Evolutionary conservation across 495 filamentous ascomycete species (phyloP), one percentile per base, ranked within the genome.

Genomic region (Aspergillus cristatus): DNA sequence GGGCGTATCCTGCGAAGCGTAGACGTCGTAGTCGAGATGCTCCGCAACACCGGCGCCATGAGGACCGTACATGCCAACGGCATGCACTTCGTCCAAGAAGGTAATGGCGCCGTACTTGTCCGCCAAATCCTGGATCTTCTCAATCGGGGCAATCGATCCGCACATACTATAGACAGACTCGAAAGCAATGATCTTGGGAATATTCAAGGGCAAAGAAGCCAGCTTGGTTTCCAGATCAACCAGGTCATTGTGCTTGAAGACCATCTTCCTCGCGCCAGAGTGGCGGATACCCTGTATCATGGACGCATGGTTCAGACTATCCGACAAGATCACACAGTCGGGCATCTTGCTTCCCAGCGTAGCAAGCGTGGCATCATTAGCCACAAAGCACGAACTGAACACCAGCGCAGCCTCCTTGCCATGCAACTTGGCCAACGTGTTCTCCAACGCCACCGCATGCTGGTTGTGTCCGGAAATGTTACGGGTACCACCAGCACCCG

Each of bases 231-330:
- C 91, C 5, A 98, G 71, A 46, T 98, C 93, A 8, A 68, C 73
- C 18, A 96, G 51, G 52, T 98, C 91, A 45, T 98, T 98, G 65
- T 98, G 91, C 63, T 91, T 90, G 77, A 98, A 97, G 31, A 98
- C 91, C 63, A 98, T 75, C 68, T 98, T 98, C 65, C 81, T 87
- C 13, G 91, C 84, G 14, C 88, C 86, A 4, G 89, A 96, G 65
- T 97, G 91, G 14, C 93, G 86, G 52, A 98, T 98, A 34, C 91
- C 91, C 64, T 97, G 93, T 48, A 98, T 98, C 91, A 98, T 98
- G 14, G 88, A 95, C 13, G 93, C 91, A 57, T 98, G 91, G 55
- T 98, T 98, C 47, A 95, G 68, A 54, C 82, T 89, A 63, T 98
- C 91, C 8, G 86, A 94, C 6, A 98, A 65, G 41, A 96, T 93